phyloP scores from a whole-genome alignment of 495 filamentous ascomycete genomes.

The Cladorrhinum samala region DNA sequence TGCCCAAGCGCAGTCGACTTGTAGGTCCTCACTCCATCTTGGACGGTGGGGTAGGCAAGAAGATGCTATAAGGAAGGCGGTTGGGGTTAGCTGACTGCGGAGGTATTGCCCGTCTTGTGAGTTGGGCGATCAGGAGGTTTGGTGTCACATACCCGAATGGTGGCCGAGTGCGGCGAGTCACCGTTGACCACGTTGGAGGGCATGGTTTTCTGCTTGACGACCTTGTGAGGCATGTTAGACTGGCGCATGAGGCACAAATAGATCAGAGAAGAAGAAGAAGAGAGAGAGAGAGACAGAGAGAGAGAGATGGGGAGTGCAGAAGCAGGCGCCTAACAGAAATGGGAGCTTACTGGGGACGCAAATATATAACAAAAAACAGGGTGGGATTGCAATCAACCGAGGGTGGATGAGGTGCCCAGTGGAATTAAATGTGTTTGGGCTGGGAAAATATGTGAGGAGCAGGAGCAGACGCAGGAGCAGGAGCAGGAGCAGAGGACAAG shows the following conservation, averaged over 20 bases:
- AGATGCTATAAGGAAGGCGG: constrained; percentile 57
- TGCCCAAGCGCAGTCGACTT: constrained; percentile 74
- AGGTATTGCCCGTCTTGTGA: too few species aligned
- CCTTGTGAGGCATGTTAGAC: constrained; percentile 15
- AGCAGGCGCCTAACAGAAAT: not conserved
- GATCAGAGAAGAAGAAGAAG: not conserved
- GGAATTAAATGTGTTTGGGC: too few species aligned
- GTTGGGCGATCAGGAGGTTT: too few species aligned
- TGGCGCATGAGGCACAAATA: not conserved
- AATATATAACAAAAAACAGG: too few species aligned
- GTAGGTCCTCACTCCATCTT: constrained; percentile 69
- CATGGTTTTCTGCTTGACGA: constrained; percentile 21
- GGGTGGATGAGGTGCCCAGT: not conserved
- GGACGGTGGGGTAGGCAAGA: constrained; percentile 75
- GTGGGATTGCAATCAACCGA: not conserved
- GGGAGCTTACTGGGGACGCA: too few species aligned
- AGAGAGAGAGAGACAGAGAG: not conserved
- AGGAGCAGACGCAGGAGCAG: too few species aligned
- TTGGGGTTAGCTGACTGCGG: constrained; percentile 5
- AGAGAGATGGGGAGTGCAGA: too few species aligned
- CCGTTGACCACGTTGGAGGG: constrained; percentile 22
- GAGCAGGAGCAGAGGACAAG: not conserved
- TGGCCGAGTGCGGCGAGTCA: constrained; percentile 21
- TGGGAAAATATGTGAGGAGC: too few species aligned
- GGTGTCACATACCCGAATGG: constrained; percentile 20